These are phyloP conservation scores for Biscogniauxia mediterranea DNA, from an alignment of 2,329 filamentous ascomycete species.

Conservation along the genomic window DNA sequence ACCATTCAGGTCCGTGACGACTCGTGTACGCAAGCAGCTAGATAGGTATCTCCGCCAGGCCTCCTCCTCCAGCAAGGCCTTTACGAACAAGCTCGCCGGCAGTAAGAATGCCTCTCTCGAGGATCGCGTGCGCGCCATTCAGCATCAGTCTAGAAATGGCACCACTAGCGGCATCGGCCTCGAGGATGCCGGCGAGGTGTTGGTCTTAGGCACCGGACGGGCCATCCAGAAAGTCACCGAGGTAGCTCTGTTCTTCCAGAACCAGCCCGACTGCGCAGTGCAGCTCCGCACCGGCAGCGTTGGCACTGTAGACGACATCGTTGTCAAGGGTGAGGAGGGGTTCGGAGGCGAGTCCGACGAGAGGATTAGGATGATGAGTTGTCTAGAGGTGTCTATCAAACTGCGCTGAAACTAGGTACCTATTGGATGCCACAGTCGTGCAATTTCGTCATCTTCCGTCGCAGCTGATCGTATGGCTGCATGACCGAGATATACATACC, in stretches of 20 bases:
- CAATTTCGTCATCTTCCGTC: neutral
- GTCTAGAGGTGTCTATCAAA: constrained; percentile 48
- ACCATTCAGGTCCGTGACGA: constrained; percentile 66
- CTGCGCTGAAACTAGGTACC: constrained; percentile 37
- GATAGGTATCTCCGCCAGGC: constrained; percentile 46
- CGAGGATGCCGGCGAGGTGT: constrained; percentile 46
- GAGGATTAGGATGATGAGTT: constrained; percentile 49
- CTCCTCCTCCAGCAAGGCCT: constrained; percentile 24
- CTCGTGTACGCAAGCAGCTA: constrained; percentile 63
- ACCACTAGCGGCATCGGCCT: constrained; percentile 29
- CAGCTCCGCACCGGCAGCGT: constrained; percentile 61
- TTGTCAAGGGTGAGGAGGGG: constrained; percentile 39
- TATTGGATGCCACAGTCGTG: neutral
- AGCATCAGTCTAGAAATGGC: constrained; percentile 29
- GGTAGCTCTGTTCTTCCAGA: constrained; percentile 64
- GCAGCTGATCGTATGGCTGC: neutral
- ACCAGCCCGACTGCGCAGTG: constrained; percentile 58
- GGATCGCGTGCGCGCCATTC: constrained; percentile 44
- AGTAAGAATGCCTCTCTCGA: constrained; percentile 44
- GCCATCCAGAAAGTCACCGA: constrained; percentile 64
- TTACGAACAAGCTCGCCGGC: constrained; percentile 42
- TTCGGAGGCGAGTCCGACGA: constrained; percentile 25
- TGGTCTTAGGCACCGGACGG: constrained; percentile 63
- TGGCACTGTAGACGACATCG: constrained; percentile 66
- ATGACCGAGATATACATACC: too few relatives aligned